Evolutionary conservation across 768 basidiomycete species (phyloP).

Genomic region (Auricularia auricula-judae): DNA sequence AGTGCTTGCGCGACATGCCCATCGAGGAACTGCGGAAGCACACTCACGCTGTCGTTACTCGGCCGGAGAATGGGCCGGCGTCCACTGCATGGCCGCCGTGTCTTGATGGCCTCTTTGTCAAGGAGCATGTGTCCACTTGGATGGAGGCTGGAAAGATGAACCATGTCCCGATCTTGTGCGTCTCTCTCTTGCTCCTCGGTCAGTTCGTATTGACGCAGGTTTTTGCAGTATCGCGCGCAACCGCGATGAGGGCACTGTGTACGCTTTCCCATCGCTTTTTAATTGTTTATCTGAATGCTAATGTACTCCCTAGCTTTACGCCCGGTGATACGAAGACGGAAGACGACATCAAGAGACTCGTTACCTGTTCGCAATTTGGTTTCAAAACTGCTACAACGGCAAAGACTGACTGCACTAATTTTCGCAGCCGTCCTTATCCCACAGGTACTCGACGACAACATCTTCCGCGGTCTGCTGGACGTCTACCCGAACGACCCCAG

Average conservation of each 20-base stretch:
- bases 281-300: too few species aligned
- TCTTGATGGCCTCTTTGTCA: neutral
- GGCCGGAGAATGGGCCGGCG: neutral
- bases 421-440: conserved; percentile 18
- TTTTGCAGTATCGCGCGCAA: neutral
- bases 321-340: neutral
- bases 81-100: neutral
- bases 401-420: neutral
- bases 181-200: too few species aligned
- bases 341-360: neutral
- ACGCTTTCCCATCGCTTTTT: neutral
- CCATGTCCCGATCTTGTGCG: neutral
- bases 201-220: too few species aligned
- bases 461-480: conserved; percentile 21
- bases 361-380: neutral
- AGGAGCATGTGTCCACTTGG: neutral
- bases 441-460: conserved; percentile 19
- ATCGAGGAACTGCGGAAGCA: neutral
- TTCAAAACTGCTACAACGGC: too few species aligned
- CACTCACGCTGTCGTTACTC: neutral
- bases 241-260: neutral
- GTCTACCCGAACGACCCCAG: conserved; percentile 27
- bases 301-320: too few species aligned
- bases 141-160: neutral
- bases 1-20: neutral